Percentiles rank a stretch among this genome's conserved stretches.
These are phyloP conservation scores for Coprinopsis sp. DNA, from an alignment of 768 basidiomycete species.

Conservation along the genomic window DNA sequence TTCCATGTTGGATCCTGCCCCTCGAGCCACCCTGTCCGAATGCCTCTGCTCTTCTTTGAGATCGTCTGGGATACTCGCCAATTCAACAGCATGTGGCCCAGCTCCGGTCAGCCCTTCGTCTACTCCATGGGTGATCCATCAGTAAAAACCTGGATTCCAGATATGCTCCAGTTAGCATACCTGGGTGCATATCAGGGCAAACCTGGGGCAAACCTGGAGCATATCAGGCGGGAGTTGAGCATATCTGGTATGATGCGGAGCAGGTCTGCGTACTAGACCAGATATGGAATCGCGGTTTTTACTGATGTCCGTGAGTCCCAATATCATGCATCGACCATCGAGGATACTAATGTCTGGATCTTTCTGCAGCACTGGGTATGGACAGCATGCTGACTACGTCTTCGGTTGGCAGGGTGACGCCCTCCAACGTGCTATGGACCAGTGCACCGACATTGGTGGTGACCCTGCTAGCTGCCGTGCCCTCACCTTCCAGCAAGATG, in stretches of 20 bases:
- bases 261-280: no score
- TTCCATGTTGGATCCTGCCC: slow-evolving; percentile 6
- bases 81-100: slow-evolving; percentile 4
- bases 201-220: no score
- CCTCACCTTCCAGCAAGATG: neutral
- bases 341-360: no score
- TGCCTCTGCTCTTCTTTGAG: slow-evolving; percentile 7
- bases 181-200: no score
- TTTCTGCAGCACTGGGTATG: neutral
- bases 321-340: neutral
- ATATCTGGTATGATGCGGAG: neutral
- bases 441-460: slow-evolving; percentile 7
- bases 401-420: slow-evolving; percentile 6
- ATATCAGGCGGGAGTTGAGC: no score
- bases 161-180: no score
- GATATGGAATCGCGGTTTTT: no score
- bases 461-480: slow-evolving; percentile 4
- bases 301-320: no score
- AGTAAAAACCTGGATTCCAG: neutral
- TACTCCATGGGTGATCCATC: slow-evolving; percentile 6
- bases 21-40: slow-evolving; percentile 4
- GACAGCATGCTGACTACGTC: slow-evolving; percentile 7
- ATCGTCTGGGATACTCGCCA: slow-evolving; percentile 9
- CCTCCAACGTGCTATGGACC: slow-evolving; percentile 6
- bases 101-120: slow-evolving; percentile 4